Conservation (phyloP, 2,329 filamentous ascomycete species). For the Xylaria sp. region DNA sequence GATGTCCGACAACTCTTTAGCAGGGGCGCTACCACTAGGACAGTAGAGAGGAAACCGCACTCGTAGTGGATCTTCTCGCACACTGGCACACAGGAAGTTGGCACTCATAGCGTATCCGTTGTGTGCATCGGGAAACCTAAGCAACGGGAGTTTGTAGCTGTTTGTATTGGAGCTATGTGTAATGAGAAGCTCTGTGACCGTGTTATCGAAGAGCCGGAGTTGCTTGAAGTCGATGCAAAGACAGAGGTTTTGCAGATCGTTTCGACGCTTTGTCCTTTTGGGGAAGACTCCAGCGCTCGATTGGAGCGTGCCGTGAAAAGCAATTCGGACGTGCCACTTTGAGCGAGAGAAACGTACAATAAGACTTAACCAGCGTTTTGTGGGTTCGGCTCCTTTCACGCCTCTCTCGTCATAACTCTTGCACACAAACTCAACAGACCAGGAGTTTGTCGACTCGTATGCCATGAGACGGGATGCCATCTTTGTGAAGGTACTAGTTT, state of each 20-base stretch:
- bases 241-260: conserved; percentile 14
- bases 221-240: conserved; percentile 12
- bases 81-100: conserved; percentile 1
- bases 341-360: conserved; percentile 6
- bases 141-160: conserved; percentile 6
- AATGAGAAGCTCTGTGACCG: conserved; percentile 14
- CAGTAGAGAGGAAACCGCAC: conserved; percentile 11
- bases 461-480: conserved; percentile 24
- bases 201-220: conserved; percentile 11
- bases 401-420: conserved; percentile 13
- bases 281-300: conserved; percentile 8
- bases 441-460: conserved; percentile 32
- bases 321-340: conserved; percentile 12
- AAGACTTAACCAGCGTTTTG: conserved; percentile 19
- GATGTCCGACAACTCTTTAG: conserved; percentile 14
- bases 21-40: background rate
- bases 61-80: conserved; percentile 15
- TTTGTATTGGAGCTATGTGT: conserved; percentile 7
- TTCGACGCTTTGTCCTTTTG: conserved; percentile 13
- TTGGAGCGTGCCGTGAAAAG: conserved; percentile 14
- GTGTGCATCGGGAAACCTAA: conserved; percentile 1
- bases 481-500: conserved; percentile 1
- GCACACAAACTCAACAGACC: conserved; percentile 6
- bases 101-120: conserved; percentile 6
- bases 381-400: conserved; percentile 9